phyloP scores from a whole-genome alignment of 2,329 filamentous ascomycete species.

The Fusarium palustre region DNA sequence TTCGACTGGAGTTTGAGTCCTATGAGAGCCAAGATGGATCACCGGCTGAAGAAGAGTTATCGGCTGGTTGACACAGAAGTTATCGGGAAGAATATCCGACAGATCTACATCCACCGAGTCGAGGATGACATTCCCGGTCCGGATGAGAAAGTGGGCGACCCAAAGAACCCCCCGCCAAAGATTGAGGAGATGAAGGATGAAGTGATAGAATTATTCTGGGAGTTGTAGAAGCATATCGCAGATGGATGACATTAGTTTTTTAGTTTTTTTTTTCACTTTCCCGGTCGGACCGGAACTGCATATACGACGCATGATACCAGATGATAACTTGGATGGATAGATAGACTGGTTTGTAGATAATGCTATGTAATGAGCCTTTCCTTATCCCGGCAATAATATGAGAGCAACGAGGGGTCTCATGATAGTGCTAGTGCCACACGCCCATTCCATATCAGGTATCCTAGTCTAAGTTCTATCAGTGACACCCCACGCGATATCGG shows the following conservation, averaged over 20 bases:
- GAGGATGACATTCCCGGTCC: slow-evolving; percentile 48
- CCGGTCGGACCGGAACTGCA: slow-evolving; percentile 26
- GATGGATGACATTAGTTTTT: slow-evolving; percentile 4
- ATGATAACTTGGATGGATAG: slow-evolving; percentile 35
- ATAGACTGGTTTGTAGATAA: slow-evolving; percentile 38
- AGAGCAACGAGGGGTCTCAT: slow-evolving; percentile 15
- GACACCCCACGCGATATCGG: slow-evolving; percentile 34
- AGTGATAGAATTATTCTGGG: slow-evolving; percentile 63
- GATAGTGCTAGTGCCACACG: slow-evolving; percentile 14
- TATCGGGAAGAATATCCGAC: slow-evolving; percentile 60
- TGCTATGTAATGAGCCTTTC: slow-evolving; percentile 42
- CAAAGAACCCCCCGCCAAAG: slow-evolving; percentile 18
- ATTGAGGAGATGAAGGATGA: slow-evolving; percentile 53
- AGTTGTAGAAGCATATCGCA: slow-evolving; percentile 34
- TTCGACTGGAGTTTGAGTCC: slow-evolving; percentile 68
- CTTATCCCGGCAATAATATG: slow-evolving; percentile 26
- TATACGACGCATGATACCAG: slow-evolving; percentile 44
- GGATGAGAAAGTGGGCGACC: slow-evolving; percentile 50
- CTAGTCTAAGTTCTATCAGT: slow-evolving; percentile 11
- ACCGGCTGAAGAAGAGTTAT: slow-evolving; percentile 64
- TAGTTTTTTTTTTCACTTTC: neutral
- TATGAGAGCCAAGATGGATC: slow-evolving; percentile 54
- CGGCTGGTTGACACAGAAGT: slow-evolving; percentile 59
- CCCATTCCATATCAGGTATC: slow-evolving; percentile 3
- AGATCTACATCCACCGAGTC: slow-evolving; percentile 65